These are phyloP conservation scores for Microbotryum saponariae DNA, from an alignment of 1,284 basidiomycete species.

Conservation along the genomic window DNA sequence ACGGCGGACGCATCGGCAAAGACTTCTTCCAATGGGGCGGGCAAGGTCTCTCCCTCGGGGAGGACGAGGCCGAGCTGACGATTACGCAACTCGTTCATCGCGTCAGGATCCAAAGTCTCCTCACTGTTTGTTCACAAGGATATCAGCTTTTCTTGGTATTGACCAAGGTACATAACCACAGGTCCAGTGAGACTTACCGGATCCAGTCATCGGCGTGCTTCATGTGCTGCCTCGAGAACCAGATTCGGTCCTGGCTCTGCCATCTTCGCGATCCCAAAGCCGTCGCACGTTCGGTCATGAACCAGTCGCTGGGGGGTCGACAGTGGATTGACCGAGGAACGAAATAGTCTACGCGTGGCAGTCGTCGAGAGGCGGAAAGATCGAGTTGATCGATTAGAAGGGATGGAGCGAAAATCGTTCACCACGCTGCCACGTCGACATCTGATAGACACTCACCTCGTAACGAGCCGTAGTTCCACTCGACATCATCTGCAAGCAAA, in stretches of 20 bases:
- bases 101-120: conserved; percentile 22
- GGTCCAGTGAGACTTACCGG: background rate
- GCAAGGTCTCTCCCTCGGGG: conserved; percentile 25
- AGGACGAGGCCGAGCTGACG: conserved; percentile 7
- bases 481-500: conserved; percentile 22
- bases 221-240: conserved; percentile 13
- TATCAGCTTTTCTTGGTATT: no score
- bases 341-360: conserved; percentile 13
- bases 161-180: background rate
- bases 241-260: conserved; percentile 23
- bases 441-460: background rate
- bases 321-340: conserved; percentile 26
- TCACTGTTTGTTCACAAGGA: conserved; percentile 1
- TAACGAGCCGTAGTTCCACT: conserved; percentile 26
- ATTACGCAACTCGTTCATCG: conserved; percentile 9
- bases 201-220: conserved; percentile 22
- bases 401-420: no score
- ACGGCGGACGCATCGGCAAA: conserved; percentile 17
- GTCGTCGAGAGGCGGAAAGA: background rate
- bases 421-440: no score
- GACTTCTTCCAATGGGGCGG: conserved; percentile 18
- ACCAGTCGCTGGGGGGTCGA: conserved; percentile 27
- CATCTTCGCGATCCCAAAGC: conserved; percentile 18
- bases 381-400: background rate
- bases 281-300: conserved; percentile 5